These are phyloP conservation scores for Mycena venus DNA, from an alignment of 768 basidiomycete species.

Conservation along the genomic window DNA sequence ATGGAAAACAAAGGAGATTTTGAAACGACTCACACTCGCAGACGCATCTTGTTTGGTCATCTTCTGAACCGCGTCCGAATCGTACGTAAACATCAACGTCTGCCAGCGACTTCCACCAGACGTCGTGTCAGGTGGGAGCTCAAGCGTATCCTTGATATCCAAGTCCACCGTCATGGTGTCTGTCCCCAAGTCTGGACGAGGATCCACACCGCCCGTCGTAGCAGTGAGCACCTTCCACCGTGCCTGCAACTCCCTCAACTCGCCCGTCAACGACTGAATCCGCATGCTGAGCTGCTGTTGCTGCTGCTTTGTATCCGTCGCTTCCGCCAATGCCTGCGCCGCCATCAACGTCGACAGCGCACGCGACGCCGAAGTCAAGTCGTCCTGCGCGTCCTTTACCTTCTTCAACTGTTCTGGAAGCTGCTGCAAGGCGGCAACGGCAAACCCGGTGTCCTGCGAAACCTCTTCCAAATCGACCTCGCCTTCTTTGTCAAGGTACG, in stretches of 20 bases:
- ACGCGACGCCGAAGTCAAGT: slow-evolving; percentile 31
- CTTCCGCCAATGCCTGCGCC: slow-evolving; percentile 33
- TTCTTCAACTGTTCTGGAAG: not conserved
- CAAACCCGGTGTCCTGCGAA: not conserved
- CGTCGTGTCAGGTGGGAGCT: slow-evolving; percentile 21
- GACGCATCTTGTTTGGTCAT: not conserved
- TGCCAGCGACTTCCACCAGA: slow-evolving; percentile 44
- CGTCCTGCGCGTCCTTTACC: slow-evolving; percentile 6
- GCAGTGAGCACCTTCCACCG: slow-evolving; percentile 26
- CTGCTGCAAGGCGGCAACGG: not conserved
- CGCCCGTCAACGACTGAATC: slow-evolving; percentile 32
- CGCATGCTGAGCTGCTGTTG: slow-evolving; percentile 29
- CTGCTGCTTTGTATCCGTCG: slow-evolving; percentile 35
- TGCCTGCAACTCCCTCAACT: slow-evolving; percentile 34
- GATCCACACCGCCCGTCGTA: not conserved
- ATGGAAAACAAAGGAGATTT: not conserved
- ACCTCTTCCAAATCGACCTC: slow-evolving; percentile 3
- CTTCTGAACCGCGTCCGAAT: not conserved
- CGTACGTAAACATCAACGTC: slow-evolving; percentile 26
- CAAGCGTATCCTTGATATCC: not conserved
- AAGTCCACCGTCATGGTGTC: not conserved
- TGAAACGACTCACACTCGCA: not conserved
- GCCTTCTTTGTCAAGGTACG: slow-evolving; percentile 30
- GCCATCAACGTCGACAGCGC: slow-evolving; percentile 32
- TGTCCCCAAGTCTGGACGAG: too few relatives aligned